Percentiles rank a stretch among this genome's conserved stretches.
Conservation (phyloP, 2,329 filamentous ascomycete species). For the Graphilbum fragrans region DNA sequence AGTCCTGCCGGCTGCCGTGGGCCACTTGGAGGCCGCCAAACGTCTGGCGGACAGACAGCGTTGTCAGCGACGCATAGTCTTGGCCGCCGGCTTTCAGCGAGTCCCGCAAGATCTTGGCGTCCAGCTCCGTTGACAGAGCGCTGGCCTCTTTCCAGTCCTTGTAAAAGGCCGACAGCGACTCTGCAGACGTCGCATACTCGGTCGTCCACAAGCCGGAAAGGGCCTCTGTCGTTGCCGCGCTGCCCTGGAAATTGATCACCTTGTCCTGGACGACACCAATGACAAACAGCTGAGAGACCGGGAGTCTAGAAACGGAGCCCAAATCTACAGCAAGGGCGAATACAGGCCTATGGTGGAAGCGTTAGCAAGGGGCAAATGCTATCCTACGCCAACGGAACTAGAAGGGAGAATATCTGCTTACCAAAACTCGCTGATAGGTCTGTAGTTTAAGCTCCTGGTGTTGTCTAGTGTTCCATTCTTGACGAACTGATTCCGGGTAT, state of each 20-base stretch:
- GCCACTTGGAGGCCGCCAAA: slow-evolving; percentile 67
- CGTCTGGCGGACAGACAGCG: slow-evolving; percentile 68
- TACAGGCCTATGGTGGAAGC: slow-evolving; percentile 51
- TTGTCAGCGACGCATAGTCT: slow-evolving; percentile 65
- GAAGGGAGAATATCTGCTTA: slow-evolving; percentile 11
- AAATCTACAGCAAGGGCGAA: slow-evolving; percentile 65
- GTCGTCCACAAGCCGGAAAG: slow-evolving; percentile 70
- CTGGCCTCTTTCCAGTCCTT: slow-evolving; percentile 54
- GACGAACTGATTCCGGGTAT: slow-evolving; percentile 57
- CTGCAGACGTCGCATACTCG: slow-evolving; percentile 51
- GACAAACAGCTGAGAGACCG: slow-evolving; percentile 50
- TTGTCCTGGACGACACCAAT: slow-evolving; percentile 67
- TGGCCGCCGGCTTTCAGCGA: slow-evolving; percentile 55
- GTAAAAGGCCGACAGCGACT: slow-evolving; percentile 63
- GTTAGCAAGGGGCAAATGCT: no score
- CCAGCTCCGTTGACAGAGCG: slow-evolving; percentile 49
- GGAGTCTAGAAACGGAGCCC: slow-evolving; percentile 23
- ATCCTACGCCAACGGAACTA: no score
- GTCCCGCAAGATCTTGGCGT: slow-evolving; percentile 54
- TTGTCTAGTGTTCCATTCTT: slow-evolving; percentile 50
- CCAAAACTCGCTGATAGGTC: slow-evolving; percentile 53
- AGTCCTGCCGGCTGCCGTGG: slow-evolving; percentile 53
- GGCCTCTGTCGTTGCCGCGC: slow-evolving; percentile 43
- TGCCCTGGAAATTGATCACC: slow-evolving; percentile 63
- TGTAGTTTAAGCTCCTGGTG: slow-evolving; percentile 50